Conservation (phyloP, 169 alveolate genomes). For the Babesia gibsoni region DNA sequence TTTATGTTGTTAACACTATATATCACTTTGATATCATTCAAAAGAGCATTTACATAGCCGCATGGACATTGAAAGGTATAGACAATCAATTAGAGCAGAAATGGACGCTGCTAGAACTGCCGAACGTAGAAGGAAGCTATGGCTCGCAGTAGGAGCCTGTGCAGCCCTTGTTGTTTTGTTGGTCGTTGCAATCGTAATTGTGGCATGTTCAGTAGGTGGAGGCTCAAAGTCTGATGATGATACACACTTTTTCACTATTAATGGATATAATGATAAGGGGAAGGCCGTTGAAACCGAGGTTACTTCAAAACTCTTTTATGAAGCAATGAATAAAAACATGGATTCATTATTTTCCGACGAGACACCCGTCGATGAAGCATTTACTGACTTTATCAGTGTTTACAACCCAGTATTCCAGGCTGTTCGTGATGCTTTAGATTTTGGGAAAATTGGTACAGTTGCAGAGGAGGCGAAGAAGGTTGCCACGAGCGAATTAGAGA, state of each 20-base stretch:
- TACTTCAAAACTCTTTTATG: background rate
- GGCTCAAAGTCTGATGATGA: background rate
- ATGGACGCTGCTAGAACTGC: constrained; percentile 11
- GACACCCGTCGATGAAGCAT: too few relatives aligned
- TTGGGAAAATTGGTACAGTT: too few relatives aligned
- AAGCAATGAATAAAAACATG: background rate
- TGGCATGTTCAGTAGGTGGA: constrained; percentile 1
- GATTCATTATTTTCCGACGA: background rate
- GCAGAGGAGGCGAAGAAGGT: too few relatives aligned
- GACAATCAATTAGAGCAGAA: background rate
- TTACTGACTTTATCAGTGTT: too few relatives aligned
- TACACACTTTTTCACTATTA: background rate
- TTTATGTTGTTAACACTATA: background rate
- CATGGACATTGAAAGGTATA: background rate
- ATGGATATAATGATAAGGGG: background rate
- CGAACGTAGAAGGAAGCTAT: constrained; percentile 20
- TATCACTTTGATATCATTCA: background rate
- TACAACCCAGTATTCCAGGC: too few relatives aligned
- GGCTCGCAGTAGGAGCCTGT: constrained; percentile 6
- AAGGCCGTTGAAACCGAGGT: background rate
- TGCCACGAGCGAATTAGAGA: too few relatives aligned
- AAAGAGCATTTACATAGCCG: background rate
- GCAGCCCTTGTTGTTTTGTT: background rate
- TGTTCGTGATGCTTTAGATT: too few relatives aligned
- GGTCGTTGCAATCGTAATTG: background rate